Conservation (phyloP, 192 early-diverging fungal species). For the Paraglomus brasilianum region DNA sequence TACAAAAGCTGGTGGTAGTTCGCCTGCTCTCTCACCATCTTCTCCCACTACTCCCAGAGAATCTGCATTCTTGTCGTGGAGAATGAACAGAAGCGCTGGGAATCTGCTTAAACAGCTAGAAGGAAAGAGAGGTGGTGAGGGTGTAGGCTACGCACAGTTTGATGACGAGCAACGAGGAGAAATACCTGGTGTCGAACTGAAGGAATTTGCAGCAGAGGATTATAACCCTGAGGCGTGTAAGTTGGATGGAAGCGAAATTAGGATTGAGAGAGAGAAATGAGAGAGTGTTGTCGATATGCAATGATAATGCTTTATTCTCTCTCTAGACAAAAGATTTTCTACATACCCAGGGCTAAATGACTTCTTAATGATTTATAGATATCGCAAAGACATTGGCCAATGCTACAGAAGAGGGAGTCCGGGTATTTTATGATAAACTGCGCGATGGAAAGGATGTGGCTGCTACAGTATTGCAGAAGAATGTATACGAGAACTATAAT, state of each 20-base stretch:
- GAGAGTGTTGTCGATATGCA: neutral
- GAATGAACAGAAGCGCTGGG: too few species aligned
- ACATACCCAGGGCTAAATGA: neutral
- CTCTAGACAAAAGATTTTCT: neutral
- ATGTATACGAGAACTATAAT: conserved; percentile 81
- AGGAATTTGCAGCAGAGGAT: conserved; percentile 49
- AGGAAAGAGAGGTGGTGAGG: too few species aligned
- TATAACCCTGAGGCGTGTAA: conserved; percentile 57
- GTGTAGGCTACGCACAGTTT: too few species aligned
- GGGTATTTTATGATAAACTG: conserved; percentile 54
- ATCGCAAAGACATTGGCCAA: conserved; percentile 51
- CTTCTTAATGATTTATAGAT: conserved; percentile 38
- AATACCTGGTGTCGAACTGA: conserved; percentile 45
- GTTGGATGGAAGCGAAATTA: neutral
- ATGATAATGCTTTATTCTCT: neutral
- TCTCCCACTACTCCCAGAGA: too few species aligned
- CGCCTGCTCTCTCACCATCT: too few species aligned
- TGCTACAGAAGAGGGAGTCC: conserved; percentile 57
- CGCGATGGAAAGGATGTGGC: conserved; percentile 63
- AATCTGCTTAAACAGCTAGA: too few species aligned
- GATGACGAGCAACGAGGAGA: conserved; percentile 19
- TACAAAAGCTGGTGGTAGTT: too few species aligned
- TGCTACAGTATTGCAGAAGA: conserved; percentile 71
- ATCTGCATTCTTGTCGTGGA: too few species aligned
- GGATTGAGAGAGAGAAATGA: neutral